A percentile compares a stretch with the other conserved stretches of the same genome.
Evolutionary conservation across 78 protist species (phyloP).

Genomic region (Creolimax fragrantissima): DNA sequence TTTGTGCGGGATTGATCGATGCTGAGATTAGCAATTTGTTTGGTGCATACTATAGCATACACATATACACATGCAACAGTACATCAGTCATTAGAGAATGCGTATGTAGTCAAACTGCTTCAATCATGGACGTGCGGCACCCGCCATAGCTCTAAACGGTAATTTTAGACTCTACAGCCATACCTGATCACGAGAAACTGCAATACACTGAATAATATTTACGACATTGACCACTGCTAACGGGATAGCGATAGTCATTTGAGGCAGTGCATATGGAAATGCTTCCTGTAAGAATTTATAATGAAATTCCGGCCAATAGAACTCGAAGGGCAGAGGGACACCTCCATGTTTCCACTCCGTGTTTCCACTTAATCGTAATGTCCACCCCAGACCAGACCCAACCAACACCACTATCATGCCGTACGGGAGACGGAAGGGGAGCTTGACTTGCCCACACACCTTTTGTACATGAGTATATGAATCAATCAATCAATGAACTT

Average conservation of each 20-base stretch:
- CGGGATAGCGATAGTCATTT: background rate
- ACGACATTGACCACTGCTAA: background rate
- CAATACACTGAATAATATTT: background rate
- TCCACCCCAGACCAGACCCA: background rate
- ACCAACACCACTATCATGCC: conserved; percentile 9
- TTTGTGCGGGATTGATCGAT: too few relatives aligned
- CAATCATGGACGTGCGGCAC: too few relatives aligned
- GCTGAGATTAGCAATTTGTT: too few relatives aligned
- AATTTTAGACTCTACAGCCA: too few relatives aligned
- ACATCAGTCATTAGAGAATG: too few relatives aligned
- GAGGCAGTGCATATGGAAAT: background rate
- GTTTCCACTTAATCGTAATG: background rate
- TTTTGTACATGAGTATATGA: background rate
- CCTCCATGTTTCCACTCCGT: background rate
- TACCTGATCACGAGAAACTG: background rate
- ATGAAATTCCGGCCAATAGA: background rate
- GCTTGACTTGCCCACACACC: conserved; percentile 24
- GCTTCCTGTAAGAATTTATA: background rate
- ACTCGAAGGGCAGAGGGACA: background rate
- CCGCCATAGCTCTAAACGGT: too few relatives aligned
- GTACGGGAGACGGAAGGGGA: conserved; percentile 14
- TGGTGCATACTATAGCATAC: too few relatives aligned
- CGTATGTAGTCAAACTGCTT: too few relatives aligned
- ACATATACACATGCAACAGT: too few relatives aligned
- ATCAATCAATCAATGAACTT: too few relatives aligned